Evolutionary conservation across 176 grass and related monocot genomes (phyloP).

Genomic region (Bonia amplexicaulis): DNA sequence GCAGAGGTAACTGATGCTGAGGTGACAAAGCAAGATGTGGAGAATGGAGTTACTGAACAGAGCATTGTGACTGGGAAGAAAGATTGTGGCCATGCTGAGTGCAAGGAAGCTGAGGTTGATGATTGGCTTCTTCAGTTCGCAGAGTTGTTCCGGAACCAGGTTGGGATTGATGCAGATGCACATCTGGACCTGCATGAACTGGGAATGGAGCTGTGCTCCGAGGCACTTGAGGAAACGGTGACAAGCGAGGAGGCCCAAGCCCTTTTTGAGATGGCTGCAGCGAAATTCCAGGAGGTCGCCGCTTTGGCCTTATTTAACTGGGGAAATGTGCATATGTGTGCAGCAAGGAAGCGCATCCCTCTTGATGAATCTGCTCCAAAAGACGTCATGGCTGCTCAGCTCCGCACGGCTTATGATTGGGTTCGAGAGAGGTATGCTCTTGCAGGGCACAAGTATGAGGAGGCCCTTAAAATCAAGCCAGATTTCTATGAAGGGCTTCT

Average conservation of each 20-base stretch:
- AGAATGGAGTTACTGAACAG: conserved; percentile 30
- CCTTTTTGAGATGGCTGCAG: conserved; percentile 82
- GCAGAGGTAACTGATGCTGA: conserved; percentile 25
- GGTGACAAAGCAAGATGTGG: conserved; percentile 30
- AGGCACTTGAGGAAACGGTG: conserved; percentile 82
- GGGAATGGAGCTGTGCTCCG: conserved; percentile 92
- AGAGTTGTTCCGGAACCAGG: conserved; percentile 94
- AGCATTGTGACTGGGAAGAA: conserved; percentile 32
- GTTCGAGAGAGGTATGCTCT: conserved; percentile 73
- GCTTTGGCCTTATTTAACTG: conserved; percentile 92
- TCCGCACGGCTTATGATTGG: conserved; percentile 84
- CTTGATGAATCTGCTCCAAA: conserved; percentile 82
- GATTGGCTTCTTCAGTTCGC: conserved; percentile 95
- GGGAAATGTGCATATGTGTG: conserved; percentile 99
- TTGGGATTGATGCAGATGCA: conserved; percentile 90
- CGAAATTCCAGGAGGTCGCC: conserved; percentile 94
- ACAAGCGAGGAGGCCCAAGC: conserved; percentile 79
- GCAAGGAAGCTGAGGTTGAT: conserved; percentile 95
- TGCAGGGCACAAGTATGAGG: conserved; percentile 76
- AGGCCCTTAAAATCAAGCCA: conserved; percentile 78
- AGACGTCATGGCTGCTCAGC: conserved; percentile 63
- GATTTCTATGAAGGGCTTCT: conserved; percentile 98
- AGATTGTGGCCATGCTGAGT: conserved; percentile 78
- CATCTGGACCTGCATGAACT: conserved; percentile 95
- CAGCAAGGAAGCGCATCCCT: conserved; percentile 89